Evolutionary conservation across 2,329 filamentous ascomycete genomes (phyloP).

Genomic region (Paraphaeosphaeria minitans): DNA sequence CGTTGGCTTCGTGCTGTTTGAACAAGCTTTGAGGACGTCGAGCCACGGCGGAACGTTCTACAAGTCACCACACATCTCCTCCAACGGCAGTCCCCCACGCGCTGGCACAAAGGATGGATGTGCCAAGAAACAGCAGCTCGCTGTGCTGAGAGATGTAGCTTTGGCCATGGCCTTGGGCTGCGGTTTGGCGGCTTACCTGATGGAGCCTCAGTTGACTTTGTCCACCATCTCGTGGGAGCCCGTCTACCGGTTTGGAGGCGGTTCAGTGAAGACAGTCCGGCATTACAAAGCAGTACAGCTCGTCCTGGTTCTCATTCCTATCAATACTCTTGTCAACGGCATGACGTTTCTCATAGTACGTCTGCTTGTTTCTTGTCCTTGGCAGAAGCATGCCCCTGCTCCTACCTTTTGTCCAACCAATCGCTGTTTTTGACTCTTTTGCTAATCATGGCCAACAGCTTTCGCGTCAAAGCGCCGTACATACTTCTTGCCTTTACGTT

Average conservation of each 20-base stretch:
- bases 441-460: conserved; percentile 23
- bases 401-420: not conserved
- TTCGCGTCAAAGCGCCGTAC: conserved; percentile 33
- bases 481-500: conserved; percentile 34
- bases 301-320: conserved; percentile 33
- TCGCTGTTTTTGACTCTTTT: not conserved
- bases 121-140: conserved; percentile 30
- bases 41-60: conserved; percentile 31
- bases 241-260: conserved; percentile 21
- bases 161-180: conserved; percentile 31
- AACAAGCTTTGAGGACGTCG: conserved; percentile 36
- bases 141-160: conserved; percentile 38
- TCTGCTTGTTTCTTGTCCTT: not conserved
- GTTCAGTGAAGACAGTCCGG: conserved; percentile 17
- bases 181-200: conserved; percentile 32
- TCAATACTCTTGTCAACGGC: conserved; percentile 33
- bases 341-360: conserved; percentile 40
- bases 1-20: conserved; percentile 49
- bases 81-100: conserved; percentile 40
- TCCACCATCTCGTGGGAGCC: conserved; percentile 37
- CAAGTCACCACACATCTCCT: conserved; percentile 42
- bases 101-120: conserved; percentile 30
- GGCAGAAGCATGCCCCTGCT: not conserved
- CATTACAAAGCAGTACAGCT: conserved; percentile 32
- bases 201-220: conserved; percentile 35